A percentile compares a stretch with the other conserved stretches of the same genome.
These are phyloP conservation scores for Hypholoma sublateritium DNA, from an alignment of 768 basidiomycete species.

Conservation along the genomic window DNA sequence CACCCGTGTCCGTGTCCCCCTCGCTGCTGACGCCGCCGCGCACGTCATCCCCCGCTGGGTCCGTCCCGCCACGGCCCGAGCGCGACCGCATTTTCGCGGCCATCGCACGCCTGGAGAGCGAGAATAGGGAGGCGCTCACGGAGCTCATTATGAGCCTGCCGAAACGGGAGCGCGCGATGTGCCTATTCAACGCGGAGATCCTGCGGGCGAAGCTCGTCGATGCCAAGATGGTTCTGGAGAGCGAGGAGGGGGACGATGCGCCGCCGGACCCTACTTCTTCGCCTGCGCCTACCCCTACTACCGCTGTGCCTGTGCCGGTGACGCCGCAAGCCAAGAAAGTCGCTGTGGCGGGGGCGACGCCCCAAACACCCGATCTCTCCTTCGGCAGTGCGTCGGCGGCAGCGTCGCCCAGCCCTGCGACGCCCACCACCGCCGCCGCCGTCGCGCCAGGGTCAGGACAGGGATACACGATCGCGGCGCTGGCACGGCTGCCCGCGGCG, in stretches of 20 bases:
- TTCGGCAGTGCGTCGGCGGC: constrained; percentile 72
- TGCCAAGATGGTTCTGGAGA: constrained; percentile 80
- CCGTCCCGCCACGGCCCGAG: constrained; percentile 61
- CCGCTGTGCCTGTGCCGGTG: constrained; percentile 28
- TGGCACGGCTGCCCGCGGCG: constrained; percentile 71
- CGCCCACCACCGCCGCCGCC: constrained; percentile 15
- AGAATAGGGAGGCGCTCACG: constrained; percentile 62
- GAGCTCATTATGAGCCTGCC: constrained; percentile 84
- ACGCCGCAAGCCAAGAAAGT: constrained; percentile 69
- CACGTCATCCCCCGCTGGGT: constrained; percentile 78
- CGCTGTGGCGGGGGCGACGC: constrained; percentile 42
- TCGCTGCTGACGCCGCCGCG: constrained; percentile 81
- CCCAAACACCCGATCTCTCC: constrained; percentile 76
- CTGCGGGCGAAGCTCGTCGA: constrained; percentile 76
- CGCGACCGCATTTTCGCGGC: constrained; percentile 72
- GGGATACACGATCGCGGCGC: constrained; percentile 61
- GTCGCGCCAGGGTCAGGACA: constrained; percentile 11
- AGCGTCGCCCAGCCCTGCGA: constrained; percentile 53
- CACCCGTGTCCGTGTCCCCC: constrained; percentile 75
- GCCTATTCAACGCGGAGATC: constrained; percentile 84
- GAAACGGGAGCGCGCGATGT: constrained; percentile 88
- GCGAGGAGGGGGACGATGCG: constrained; percentile 56
- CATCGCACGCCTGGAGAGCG: constrained; percentile 61
- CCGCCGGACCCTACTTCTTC: constrained; percentile 22
- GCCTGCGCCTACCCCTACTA: too few species aligned